A percentile compares a stretch with the other conserved stretches of the same genome.
Evolutionary conservation across 2,329 filamentous ascomycete species (phyloP).

Genomic region (Fusarium sp.): DNA sequence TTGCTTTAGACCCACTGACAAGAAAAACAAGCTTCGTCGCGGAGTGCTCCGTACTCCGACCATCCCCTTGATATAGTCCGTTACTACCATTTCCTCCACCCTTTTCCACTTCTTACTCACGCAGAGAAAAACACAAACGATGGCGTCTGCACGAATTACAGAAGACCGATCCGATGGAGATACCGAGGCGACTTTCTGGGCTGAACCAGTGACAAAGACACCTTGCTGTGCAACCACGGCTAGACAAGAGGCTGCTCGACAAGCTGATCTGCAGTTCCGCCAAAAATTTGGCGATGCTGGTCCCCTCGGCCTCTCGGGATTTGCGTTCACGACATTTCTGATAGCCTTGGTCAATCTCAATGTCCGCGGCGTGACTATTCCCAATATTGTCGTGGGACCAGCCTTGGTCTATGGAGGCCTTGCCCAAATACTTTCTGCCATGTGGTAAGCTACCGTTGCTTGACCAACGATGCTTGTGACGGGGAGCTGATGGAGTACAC

Average conservation of each 20-base stretch:
- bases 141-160: not conserved
- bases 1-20: constrained; percentile 5
- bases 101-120: no score
- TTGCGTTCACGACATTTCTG: constrained; percentile 10
- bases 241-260: not conserved
- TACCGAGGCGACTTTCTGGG: constrained; percentile 1
- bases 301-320: constrained; percentile 2
- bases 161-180: not conserved
- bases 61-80: no score
- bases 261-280: constrained; percentile 2
- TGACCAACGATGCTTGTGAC: fast-evolving
- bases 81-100: no score
- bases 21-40: constrained; percentile 5
- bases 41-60: no score
- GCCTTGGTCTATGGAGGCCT: constrained; percentile 9
- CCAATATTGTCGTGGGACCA: constrained; percentile 4
- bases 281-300: constrained; percentile 13
- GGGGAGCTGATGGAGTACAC: fast-evolving
- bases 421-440: constrained; percentile 11
- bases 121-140: not conserved
- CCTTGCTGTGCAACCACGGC: not conserved
- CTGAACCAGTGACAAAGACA: not conserved
- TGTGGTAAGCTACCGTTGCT: constrained; percentile 2
- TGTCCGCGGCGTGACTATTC: constrained; percentile 1
- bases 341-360: constrained; percentile 16